Evolutionary conservation across 495 filamentous ascomycete species (phyloP).

Genomic region (Penicillium psychrofluorescens): DNA sequence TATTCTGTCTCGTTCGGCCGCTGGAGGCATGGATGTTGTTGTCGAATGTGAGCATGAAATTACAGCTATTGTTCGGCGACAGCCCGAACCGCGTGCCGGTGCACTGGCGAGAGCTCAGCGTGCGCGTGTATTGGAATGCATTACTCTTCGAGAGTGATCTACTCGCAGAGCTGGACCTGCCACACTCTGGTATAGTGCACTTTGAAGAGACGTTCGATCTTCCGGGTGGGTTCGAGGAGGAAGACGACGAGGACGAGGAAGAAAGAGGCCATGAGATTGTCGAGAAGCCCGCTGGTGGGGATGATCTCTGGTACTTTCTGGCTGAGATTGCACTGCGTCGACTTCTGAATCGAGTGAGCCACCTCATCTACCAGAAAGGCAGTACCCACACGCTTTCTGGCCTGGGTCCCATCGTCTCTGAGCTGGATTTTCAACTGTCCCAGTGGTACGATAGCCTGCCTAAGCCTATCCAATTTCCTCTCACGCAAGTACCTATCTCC

Average conservation of each 20-base stretch:
- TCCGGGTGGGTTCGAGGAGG: slow-evolving; percentile 65
- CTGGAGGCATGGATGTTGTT: slow-evolving; percentile 77
- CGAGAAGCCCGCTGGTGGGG: slow-evolving; percentile 44
- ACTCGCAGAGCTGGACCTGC: slow-evolving; percentile 71
- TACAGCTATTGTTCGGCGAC: slow-evolving; percentile 63
- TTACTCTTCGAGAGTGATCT: slow-evolving; percentile 76
- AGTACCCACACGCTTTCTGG: slow-evolving; percentile 59
- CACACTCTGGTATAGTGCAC: slow-evolving; percentile 73
- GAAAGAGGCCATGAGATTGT: slow-evolving; percentile 2
- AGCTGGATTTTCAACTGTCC: slow-evolving; percentile 73
- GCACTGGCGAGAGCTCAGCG: slow-evolving; percentile 61
- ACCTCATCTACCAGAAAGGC: slow-evolving; percentile 73
- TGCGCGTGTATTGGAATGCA: slow-evolving; percentile 78
- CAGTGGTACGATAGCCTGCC: slow-evolving; percentile 81
- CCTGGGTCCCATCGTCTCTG: slow-evolving; percentile 67
- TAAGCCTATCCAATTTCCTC: slow-evolving; percentile 66
- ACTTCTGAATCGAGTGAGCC: slow-evolving; percentile 70
- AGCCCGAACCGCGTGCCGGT: slow-evolving; percentile 60
- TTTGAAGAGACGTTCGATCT: slow-evolving; percentile 76
- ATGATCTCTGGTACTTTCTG: slow-evolving; percentile 79
- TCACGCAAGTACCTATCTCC: slow-evolving; percentile 52
- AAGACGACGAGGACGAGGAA: slow-evolving; percentile 18
- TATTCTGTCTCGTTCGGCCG: slow-evolving; percentile 75
- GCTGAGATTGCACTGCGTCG: slow-evolving; percentile 73
- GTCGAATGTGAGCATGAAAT: slow-evolving; percentile 70